phyloP scores from a whole-genome alignment of 2,329 filamentous ascomycete species.

The Trematosphaeria pertusa region DNA sequence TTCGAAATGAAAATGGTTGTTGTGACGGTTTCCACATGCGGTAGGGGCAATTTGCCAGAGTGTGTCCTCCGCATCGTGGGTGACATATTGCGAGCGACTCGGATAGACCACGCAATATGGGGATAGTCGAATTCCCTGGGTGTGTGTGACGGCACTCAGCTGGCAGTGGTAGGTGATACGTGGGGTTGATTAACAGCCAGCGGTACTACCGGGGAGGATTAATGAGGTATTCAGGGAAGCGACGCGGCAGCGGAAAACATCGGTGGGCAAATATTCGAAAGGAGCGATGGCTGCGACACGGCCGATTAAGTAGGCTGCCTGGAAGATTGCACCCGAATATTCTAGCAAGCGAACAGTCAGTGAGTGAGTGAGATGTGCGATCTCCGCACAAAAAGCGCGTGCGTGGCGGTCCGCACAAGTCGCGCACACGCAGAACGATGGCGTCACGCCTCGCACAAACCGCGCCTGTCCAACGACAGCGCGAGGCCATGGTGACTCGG shows the following conservation, averaged over 20 bases:
- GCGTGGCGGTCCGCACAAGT: slow-evolving; percentile 28
- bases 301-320: no score
- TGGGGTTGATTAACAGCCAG: slow-evolving; percentile 24
- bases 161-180: slow-evolving; percentile 22
- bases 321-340: no score
- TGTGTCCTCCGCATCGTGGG: slow-evolving; percentile 8
- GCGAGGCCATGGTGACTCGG: no score
- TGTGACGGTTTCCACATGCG: slow-evolving; percentile 26
- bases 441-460: slow-evolving; percentile 25
- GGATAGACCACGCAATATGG: slow-evolving; percentile 23
- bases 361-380: no score
- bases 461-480: no score
- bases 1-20: slow-evolving; percentile 74
- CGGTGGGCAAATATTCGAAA: no score
- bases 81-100: slow-evolving; percentile 24
- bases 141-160: slow-evolving; percentile 10
- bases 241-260: no score
- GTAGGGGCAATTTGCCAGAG: slow-evolving; percentile 17
- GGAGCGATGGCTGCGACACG: no score
- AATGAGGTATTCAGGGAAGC: no score
- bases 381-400: slow-evolving; percentile 23
- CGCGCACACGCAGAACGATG: slow-evolving; percentile 20
- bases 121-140: slow-evolving; percentile 11
- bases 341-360: no score
- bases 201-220: slow-evolving; percentile 20